Base-by-base conservation (phyloP, 768 basidiomycete genomes). In the Pisolithus orientalis region DNA sequence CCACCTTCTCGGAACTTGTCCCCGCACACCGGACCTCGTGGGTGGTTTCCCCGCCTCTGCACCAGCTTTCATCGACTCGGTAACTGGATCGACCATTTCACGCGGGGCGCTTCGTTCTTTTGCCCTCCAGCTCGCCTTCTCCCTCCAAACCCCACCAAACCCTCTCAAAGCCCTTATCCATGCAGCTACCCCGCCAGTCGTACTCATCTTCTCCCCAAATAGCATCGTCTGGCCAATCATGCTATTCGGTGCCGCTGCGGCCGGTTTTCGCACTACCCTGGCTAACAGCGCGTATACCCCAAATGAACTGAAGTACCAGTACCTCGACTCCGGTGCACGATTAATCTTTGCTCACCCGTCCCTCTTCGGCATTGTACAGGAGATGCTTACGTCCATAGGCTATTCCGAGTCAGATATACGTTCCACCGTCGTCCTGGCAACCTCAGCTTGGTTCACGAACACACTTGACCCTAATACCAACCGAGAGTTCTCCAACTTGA, bases 281-380 rank as follows among this genome's bases (percentile, higher is more conserved):
- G 85, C 86, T 14, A 94, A 91, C 63, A 82, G 77, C 53, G 74
- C 75, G 0, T 93, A 89, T 60, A 85, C 82, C 4, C 64, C 82
- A 3, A 62, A 69, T 7, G 92, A 94, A 62, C 76, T 94, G 0
- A 75, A 72, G 1, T 81, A 82, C 65, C 92, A 94, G 63, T 84
- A 87, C 53, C 68, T 56, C 11, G 83, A 94, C 61, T 84, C 83
- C 49, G 68, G 76, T 3, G 85, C 92, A 0, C 73, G 75, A 46
- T 56, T 85, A 17, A 64, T 92, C 25, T 80, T 91, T 51, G 74
- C 79, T 10, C 80, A 80, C 52, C 87, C 88, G n/a, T 72, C 78
- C 0, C 72, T 86, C 5, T 55, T 89, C 1, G 62, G 72, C 0
- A 70, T 76, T n/a, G 80, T 80, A 11, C 70, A 76, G 16, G 72